Conservation (phyloP, 306 rosid species). For the Erythrophleum fordii region DNA sequence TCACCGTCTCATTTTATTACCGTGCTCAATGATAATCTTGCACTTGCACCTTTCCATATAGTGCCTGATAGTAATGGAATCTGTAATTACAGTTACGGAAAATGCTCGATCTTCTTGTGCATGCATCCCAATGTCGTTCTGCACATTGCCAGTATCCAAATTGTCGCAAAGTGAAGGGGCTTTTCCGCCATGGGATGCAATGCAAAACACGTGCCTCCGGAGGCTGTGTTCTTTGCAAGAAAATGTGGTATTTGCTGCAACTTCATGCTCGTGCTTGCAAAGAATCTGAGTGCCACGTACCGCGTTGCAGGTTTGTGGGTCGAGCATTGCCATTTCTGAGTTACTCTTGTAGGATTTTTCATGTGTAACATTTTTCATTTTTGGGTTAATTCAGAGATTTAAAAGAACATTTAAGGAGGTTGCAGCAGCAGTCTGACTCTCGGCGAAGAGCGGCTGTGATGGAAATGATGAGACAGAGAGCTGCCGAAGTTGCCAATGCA, state of each 20-base stretch:
- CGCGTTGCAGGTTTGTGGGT: constrained; percentile 89
- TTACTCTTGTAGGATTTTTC: constrained; percentile 4
- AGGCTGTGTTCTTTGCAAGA: constrained; percentile 97
- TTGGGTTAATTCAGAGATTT: constrained; percentile 68
- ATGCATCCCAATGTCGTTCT: constrained; percentile 97
- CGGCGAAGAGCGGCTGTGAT: constrained; percentile 98
- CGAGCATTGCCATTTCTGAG: constrained; percentile 5
- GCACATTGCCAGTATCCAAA: constrained; percentile 91
- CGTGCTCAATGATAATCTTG: background rate
- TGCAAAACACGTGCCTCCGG: constrained; percentile 95
- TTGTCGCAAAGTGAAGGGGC: constrained; percentile 99
- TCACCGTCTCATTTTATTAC: constrained; percentile 8
- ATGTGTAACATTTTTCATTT: constrained; percentile 3
- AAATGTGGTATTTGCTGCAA: constrained; percentile 99
- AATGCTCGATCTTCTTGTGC: constrained; percentile 99
- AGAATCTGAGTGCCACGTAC: constrained; percentile 92
- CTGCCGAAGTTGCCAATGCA: constrained; percentile 87
- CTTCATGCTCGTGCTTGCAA: constrained; percentile 99
- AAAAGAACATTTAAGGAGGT: constrained; percentile 94
- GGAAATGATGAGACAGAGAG: constrained; percentile 99
- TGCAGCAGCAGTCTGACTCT: constrained; percentile 97
- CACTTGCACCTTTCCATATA: background rate
- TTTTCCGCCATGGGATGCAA: constrained; percentile 97
- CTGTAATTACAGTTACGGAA: constrained; percentile 77
- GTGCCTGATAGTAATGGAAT: constrained; percentile 36